These are phyloP conservation scores for Atalantia buxifolia DNA, from an alignment of 345 rosid genomes.

Conservation along the genomic window DNA sequence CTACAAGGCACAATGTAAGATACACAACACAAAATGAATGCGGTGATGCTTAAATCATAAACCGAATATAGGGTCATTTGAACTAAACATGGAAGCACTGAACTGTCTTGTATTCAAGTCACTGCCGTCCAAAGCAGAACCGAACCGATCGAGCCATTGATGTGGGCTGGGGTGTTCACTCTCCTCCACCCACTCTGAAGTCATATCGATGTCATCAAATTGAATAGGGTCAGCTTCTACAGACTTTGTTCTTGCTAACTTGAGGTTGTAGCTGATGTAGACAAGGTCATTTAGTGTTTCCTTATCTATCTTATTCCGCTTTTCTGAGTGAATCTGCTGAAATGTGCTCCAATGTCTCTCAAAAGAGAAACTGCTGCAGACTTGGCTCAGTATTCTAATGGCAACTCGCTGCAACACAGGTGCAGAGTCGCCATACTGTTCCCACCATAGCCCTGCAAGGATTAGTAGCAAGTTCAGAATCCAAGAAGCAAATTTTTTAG, in stretches of 20 bases:
- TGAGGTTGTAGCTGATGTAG: slow-evolving; percentile 73
- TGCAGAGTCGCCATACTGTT: slow-evolving; percentile 88
- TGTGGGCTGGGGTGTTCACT: slow-evolving; percentile 63
- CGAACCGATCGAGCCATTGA: slow-evolving; percentile 88
- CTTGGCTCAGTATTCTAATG: slow-evolving; percentile 78
- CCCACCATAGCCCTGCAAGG: slow-evolving; percentile 88
- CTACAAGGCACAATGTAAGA: neutral
- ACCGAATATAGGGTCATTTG: slow-evolving; percentile 63
- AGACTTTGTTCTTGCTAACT: slow-evolving; percentile 48
- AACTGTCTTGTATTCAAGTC: slow-evolving; percentile 85
- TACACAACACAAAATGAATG: neutral
- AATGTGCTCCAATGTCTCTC: slow-evolving; percentile 76
- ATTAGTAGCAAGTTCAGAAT: neutral
- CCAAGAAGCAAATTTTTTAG: neutral
- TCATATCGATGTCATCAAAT: slow-evolving; percentile 80
- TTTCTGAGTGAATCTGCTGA: slow-evolving; percentile 83
- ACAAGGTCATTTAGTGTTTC: slow-evolving; percentile 62
- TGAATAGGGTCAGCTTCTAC: slow-evolving; percentile 60
- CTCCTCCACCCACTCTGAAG: slow-evolving; percentile 94
- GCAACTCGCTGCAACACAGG: slow-evolving; percentile 83
- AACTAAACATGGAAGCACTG: slow-evolving; percentile 54
- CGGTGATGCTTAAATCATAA: slow-evolving; percentile 33
- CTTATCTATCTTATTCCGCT: slow-evolving; percentile 79
- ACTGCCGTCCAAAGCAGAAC: slow-evolving; percentile 67
- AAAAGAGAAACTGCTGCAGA: slow-evolving; percentile 70